Percentiles rank a stretch among this genome's conserved stretches.
phyloP scores from a whole-genome alignment of 164 flowering plant species.

The Umbilicus rupestris region DNA sequence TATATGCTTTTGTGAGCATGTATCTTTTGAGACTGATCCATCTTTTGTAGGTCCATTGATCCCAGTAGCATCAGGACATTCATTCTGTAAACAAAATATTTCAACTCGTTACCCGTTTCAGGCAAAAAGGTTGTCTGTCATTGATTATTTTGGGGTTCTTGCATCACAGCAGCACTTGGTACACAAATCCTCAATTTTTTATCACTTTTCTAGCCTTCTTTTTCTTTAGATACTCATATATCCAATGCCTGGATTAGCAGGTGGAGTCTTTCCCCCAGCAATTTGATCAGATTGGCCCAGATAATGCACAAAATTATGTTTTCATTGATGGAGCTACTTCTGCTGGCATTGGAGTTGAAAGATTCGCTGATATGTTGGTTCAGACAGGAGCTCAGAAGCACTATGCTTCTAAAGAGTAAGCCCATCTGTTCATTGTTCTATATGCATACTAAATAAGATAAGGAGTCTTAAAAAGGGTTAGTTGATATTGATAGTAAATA shows the following conservation, averaged over 20 bases:
- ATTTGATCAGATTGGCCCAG: conserved; percentile 37
- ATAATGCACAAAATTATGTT: conserved; percentile 43
- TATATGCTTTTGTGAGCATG: not conserved
- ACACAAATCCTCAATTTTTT: conserved; percentile 5
- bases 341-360: conserved; percentile 44
- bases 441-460: not conserved
- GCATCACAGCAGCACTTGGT: conserved; percentile 36
- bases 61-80: conserved; percentile 23
- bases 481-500: not conserved
- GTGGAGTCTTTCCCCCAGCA: conserved; percentile 31
- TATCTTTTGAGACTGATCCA: conserved; percentile 12
- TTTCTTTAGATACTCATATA: conserved; percentile 17
- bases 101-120: conserved; percentile 51
- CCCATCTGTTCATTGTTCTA: not conserved
- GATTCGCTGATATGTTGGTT: conserved; percentile 41
- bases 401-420: conserved; percentile 58
- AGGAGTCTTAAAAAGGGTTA: not conserved
- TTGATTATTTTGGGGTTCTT: conserved; percentile 57
- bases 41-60: conserved; percentile 30
- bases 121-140: conserved; percentile 35
- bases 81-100: conserved; percentile 33
- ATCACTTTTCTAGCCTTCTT: not conserved
- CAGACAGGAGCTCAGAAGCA: conserved; percentile 62
- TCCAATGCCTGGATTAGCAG: conserved; percentile 20
- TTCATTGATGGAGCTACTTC: conserved; percentile 38